Percentiles rank a stretch among this genome's conserved stretches.
Evolutionary conservation across 371 early-diverging fungal species (phyloP).

Genomic region (Apophysomyces sp.): DNA sequence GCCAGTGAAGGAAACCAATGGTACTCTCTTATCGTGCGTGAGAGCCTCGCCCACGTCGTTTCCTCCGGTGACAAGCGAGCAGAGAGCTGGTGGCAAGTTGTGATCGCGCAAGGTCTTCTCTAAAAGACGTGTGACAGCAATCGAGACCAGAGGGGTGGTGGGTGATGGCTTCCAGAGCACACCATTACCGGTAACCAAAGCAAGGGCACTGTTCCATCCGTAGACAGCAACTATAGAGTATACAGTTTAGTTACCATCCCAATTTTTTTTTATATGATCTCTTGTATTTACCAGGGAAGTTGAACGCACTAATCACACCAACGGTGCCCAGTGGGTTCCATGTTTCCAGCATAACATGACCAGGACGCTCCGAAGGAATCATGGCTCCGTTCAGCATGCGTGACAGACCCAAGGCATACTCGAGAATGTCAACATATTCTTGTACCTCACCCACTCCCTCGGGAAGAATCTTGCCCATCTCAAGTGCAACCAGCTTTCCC

Average conservation of each 20-base stretch:
- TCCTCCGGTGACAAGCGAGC: slow-evolving; percentile 90
- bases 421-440: slow-evolving; percentile 95
- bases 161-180: slow-evolving; percentile 96
- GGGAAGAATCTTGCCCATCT: slow-evolving; percentile 95
- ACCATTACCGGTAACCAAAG: slow-evolving; percentile 91
- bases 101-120: slow-evolving; percentile 84
- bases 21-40: slow-evolving; percentile 69
- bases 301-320: slow-evolving; percentile 96
- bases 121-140: slow-evolving; percentile 91
- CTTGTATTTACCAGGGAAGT: slow-evolving; percentile 73
- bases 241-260: neutral
- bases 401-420: slow-evolving; percentile 90
- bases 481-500: slow-evolving; percentile 85
- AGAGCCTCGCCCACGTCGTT: slow-evolving; percentile 86
- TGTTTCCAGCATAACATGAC: slow-evolving; percentile 95
- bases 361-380: slow-evolving; percentile 92
- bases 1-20: slow-evolving; percentile 90
- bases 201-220: slow-evolving; percentile 95
- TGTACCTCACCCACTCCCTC: slow-evolving; percentile 98
- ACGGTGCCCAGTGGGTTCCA: slow-evolving; percentile 95
- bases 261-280: neutral
- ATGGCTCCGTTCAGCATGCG: slow-evolving; percentile 87
- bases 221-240: slow-evolving; percentile 59
- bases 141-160: slow-evolving; percentile 80
- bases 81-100: slow-evolving; percentile 83